Base-by-base conservation (phyloP, 768 basidiomycete species). In the Leccinum disarticulatum region DNA sequence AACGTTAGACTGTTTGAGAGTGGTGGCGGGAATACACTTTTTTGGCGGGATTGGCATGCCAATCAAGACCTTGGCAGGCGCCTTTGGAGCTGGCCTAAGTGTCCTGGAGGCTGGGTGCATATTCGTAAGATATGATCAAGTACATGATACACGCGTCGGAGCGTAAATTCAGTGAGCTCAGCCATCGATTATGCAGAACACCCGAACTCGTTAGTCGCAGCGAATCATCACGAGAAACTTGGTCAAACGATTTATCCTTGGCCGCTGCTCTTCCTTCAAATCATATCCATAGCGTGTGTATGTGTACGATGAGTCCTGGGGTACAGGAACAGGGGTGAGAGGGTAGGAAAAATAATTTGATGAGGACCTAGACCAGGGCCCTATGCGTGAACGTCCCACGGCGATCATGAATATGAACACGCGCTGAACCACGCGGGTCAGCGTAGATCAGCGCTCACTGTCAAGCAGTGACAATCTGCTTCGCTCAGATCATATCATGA, bases 381-480 rank as follows among this genome's bases (percentile, higher is more conserved):
- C 38, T n/a, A 33, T 19, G 17, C 10, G 43, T 46, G 43, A 13
- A 8, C 8, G 30, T 58, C 61, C 19, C 61, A 61, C 49, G 52
- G 3, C 48, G 43, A 46, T 46, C 22, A 64, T 30, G 41, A 13
- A 43, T 43, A 43, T n/a, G n/a, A 10, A 10, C n/a, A n/a, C 9
- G 35, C 47, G n/a, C 2, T 48, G 19, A 14, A 27, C 52, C 63
- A 62, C 53, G 54, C 46, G 64, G 33, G 4, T 33, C 33, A 57
- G 56, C 2, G 63, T 28, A 41, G 48, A 64, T 64, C 64, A 54
- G 43, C 52, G 64, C 57, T 53, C 62, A 30, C 5, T 33, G 49
- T 41, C 55, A 14, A 22, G 41, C 51, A 28, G 47, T 33, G 35
- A 30, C 55, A 17, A 33, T 53, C 51, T 28, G 48, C 33, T 25